phyloP scores from a whole-genome alignment of 169 alveolate species.

The Cryptosporidium muris region DNA sequence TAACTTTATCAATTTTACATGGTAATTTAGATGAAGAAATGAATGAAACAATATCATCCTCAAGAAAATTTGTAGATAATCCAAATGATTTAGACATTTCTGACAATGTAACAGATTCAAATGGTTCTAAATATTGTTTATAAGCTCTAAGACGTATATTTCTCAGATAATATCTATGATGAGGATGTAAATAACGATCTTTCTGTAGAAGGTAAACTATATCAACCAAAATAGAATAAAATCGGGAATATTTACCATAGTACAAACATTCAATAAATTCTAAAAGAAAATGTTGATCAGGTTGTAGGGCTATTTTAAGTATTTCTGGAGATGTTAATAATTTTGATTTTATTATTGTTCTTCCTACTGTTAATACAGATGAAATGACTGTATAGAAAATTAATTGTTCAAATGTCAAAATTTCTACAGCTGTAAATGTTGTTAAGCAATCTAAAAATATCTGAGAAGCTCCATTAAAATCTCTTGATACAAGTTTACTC shows the following conservation, averaged over 20 bases:
- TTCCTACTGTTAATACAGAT: conserved; percentile 78
- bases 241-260: conserved; percentile 29
- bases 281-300: conserved; percentile 19
- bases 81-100: conserved; percentile 89
- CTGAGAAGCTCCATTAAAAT: conserved; percentile 88
- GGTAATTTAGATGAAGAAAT: conserved; percentile 84
- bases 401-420: conserved; percentile 89
- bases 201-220: conserved; percentile 4
- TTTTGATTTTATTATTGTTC: conserved; percentile 19
- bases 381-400: conserved; percentile 91
- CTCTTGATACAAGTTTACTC: conserved; percentile 82
- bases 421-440: conserved; percentile 94
- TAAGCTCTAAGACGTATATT: conserved; percentile 74
- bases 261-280: conserved; percentile 39
- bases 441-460: conserved; percentile 87
- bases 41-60: conserved; percentile 85
- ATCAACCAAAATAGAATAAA: background rate
- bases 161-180: conserved; percentile 42
- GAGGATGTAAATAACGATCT: conserved; percentile 20
- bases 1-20: conserved; percentile 88
- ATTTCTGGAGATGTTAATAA: conserved; percentile 49
- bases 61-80: conserved; percentile 81
- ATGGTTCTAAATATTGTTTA: conserved; percentile 83
- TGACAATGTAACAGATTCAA: conserved; percentile 83
- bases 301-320: conserved; percentile 47